Percentiles rank a stretch among this genome's conserved stretches.
These are phyloP conservation scores for Zhuliangozyma blackwelliae DNA, from an alignment of 1,139 yeast species.

Conservation along the genomic window DNA sequence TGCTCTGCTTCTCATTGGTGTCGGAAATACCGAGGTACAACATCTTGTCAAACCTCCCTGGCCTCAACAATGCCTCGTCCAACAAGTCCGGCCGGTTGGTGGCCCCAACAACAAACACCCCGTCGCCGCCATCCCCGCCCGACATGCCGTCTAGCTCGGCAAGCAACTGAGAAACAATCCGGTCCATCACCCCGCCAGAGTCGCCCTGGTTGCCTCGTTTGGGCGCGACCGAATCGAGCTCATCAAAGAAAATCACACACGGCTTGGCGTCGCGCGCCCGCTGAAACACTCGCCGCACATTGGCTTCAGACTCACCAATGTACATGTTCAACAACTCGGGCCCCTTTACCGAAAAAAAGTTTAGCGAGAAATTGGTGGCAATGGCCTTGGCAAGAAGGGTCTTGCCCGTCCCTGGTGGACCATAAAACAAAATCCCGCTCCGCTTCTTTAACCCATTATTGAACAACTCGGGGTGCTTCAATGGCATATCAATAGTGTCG, in stretches of 20 bases:
- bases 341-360: conserved; percentile 93
- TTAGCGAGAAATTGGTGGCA: conserved; percentile 89
- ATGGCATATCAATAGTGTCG: conserved; percentile 94
- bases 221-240: conserved; percentile 95
- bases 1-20: conserved; percentile 82
- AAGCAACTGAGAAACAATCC: conserved; percentile 89
- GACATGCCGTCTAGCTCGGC: conserved; percentile 98
- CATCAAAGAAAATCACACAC: conserved; percentile 95
- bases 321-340: conserved; percentile 95
- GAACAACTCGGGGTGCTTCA: conserved; percentile 87
- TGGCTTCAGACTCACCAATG: conserved; percentile 97
- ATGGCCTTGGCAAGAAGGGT: conserved; percentile 93
- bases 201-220: conserved; percentile 98
- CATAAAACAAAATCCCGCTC: conserved; percentile 90
- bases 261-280: conserved; percentile 95
- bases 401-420: conserved; percentile 98
- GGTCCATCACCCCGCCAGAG: conserved; percentile 97
- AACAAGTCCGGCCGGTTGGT: conserved; percentile 92
- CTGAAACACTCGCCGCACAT: conserved; percentile 90
- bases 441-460: conserved; percentile 86
- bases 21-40: conserved; percentile 89
- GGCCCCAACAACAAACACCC: conserved; percentile 96
- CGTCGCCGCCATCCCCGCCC: conserved; percentile 63
- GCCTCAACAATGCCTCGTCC: conserved; percentile 90
- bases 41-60: conserved; percentile 96